phyloP scores from a whole-genome alignment of 371 early-diverging fungal species.

The Apophysomyces ossiformis region DNA sequence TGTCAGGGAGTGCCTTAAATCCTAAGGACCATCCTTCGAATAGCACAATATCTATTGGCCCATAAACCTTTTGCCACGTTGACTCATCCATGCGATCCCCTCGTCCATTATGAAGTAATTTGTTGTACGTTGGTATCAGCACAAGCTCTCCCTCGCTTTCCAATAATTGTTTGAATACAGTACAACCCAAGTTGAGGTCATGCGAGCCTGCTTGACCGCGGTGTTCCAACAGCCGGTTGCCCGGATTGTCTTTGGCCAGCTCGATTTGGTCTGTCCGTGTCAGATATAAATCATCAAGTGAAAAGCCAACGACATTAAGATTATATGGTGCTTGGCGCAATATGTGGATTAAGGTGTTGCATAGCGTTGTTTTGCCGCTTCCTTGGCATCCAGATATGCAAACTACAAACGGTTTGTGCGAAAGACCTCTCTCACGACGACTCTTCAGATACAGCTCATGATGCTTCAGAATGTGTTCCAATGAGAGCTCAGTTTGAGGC shows the following conservation, averaged over 20 bases:
- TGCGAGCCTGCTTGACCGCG: constrained; percentile 93
- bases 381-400: constrained; percentile 84
- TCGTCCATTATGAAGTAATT: constrained; percentile 70
- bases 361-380: constrained; percentile 78
- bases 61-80: constrained; percentile 59
- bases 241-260: constrained; percentile 53
- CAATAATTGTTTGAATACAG: constrained; percentile 56
- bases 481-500: constrained; percentile 46
- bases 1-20: constrained; percentile 65
- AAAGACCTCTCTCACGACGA: constrained; percentile 20
- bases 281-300: constrained; percentile 90
- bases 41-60: constrained; percentile 79
- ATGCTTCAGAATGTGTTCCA: constrained; percentile 48
- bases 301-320: constrained; percentile 67
- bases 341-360: constrained; percentile 50
- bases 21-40: constrained; percentile 97
- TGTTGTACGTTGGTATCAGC: constrained; percentile 81
- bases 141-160: constrained; percentile 34
- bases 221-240: constrained; percentile 73
- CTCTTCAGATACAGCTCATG: constrained; percentile 30
- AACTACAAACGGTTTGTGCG: constrained; percentile 62
- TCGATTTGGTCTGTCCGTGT: constrained; percentile 65
- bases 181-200: constrained; percentile 67
- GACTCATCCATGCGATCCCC: constrained; percentile 75
- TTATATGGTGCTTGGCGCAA: constrained; percentile 50